Conservation (phyloP, 257 asterid genomes). For the Solanum dulcamara region DNA sequence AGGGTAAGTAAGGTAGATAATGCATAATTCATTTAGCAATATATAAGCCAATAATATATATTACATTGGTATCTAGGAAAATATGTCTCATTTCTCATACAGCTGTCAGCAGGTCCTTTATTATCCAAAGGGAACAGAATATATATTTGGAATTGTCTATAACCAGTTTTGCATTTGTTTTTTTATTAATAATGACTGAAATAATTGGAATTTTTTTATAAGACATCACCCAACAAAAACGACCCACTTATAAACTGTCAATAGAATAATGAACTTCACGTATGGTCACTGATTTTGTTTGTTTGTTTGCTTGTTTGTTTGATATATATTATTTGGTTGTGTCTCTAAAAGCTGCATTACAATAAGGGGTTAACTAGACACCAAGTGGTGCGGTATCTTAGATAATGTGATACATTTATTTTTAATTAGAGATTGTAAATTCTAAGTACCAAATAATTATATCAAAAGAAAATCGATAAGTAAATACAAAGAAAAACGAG, state of each 20-base stretch:
- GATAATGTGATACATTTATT: background rate
- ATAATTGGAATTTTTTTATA: background rate
- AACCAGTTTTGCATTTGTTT: background rate
- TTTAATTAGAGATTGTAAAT: background rate
- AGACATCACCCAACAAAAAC: background rate
- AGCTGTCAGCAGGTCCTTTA: background rate
- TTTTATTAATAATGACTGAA: background rate
- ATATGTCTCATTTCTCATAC: background rate
- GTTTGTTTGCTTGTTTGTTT: background rate
- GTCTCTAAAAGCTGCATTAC: background rate
- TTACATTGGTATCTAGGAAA: background rate
- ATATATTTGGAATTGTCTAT: constrained; percentile 2
- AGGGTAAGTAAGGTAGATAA: background rate
- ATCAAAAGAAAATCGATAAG: background rate
- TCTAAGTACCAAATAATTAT: background rate
- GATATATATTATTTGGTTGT: background rate
- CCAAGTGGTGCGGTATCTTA: background rate
- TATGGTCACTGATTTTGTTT: background rate
- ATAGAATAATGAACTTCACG: background rate
- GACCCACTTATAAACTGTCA: background rate
- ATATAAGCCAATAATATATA: background rate
- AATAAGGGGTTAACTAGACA: background rate
- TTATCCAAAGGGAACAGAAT: background rate
- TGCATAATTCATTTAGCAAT: background rate
- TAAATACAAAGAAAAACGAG: background rate